A percentile compares a stretch with the other conserved stretches of the same genome.
Conservation (phyloP, 2,329 filamentous ascomycete species). For the Apiospora arundinis region DNA sequence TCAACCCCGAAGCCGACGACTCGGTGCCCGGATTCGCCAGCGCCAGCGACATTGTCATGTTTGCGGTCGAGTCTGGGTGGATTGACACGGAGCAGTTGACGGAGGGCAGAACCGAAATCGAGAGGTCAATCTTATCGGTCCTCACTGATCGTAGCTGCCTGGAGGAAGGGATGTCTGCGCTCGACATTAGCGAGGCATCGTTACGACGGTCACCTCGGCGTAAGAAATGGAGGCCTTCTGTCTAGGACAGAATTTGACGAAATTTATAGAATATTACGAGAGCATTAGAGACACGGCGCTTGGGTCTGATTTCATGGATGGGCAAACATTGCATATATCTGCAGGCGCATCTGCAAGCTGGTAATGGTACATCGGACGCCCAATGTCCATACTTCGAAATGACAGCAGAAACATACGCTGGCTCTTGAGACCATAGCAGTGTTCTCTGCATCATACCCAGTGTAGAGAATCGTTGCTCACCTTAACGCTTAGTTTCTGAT, state of each 20-base stretch:
- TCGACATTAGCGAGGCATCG: slow-evolving; percentile 25
- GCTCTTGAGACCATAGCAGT: not conserved
- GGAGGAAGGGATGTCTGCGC: slow-evolving; percentile 22
- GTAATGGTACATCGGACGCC: not conserved
- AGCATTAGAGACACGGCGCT: slow-evolving; percentile 7
- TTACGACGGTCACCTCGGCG: slow-evolving; percentile 36
- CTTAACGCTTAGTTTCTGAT: not conserved
- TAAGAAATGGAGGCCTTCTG: slow-evolving; percentile 14
- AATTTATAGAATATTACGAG: not conserved
- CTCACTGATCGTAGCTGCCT: slow-evolving; percentile 30
- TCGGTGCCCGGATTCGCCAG: slow-evolving; percentile 58
- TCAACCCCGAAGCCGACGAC: slow-evolving; percentile 57
- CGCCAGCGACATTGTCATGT: slow-evolving; percentile 62
- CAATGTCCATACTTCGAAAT: not conserved
- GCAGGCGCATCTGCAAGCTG: not conserved
- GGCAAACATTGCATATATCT: not conserved
- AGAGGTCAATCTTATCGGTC: slow-evolving; percentile 42
- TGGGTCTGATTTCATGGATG: not conserved
- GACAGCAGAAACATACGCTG: not conserved
- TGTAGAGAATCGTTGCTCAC: no score
- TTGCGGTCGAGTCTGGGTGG: slow-evolving; percentile 65
- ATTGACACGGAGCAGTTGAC: slow-evolving; percentile 58
- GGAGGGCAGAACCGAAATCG: slow-evolving; percentile 41
- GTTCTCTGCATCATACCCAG: not conserved
- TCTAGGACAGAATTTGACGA: slow-evolving; percentile 7